phyloP scores from a whole-genome alignment of 805 yeast genomes.

The Metschnikowia corniflorae region DNA sequence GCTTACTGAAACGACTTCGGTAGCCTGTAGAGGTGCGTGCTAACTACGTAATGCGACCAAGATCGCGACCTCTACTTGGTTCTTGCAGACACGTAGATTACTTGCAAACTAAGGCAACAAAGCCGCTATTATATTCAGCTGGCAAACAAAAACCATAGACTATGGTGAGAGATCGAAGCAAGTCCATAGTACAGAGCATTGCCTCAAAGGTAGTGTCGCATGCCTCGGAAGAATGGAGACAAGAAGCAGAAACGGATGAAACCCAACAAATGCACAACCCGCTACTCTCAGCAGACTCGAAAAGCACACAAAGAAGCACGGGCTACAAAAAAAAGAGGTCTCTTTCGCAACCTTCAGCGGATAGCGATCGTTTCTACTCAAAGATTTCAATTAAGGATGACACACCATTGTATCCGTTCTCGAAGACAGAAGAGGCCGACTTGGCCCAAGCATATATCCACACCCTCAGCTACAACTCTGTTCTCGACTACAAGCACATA shows the following conservation, averaged over 20 bases:
- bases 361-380: too few species aligned
- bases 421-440: constrained; percentile 30
- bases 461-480: constrained; percentile 40
- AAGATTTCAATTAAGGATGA: background rate
- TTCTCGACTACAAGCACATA: constrained; percentile 41
- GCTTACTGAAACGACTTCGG: too few species aligned
- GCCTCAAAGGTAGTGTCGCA: constrained; percentile 50
- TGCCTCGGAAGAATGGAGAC: constrained; percentile 24
- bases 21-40: too few species aligned
- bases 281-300: constrained; percentile 6
- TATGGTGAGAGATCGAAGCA: constrained; percentile 49
- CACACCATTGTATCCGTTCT: constrained; percentile 33
- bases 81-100: too few species aligned
- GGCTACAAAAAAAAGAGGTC: background rate
- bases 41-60: too few species aligned
- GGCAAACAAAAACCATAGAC: too few species aligned
- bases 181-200: constrained; percentile 60
- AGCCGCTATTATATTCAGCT: too few species aligned
- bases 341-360: background rate
- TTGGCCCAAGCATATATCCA: constrained; percentile 35
- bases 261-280: constrained; percentile 17
- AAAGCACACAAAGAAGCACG: background rate
- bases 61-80: too few species aligned
- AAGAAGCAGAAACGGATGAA: constrained; percentile 18
- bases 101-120: too few species aligned